Evolutionary conservation across 1,284 basidiomycete species (phyloP).

Genomic region (Irpex sp.): DNA sequence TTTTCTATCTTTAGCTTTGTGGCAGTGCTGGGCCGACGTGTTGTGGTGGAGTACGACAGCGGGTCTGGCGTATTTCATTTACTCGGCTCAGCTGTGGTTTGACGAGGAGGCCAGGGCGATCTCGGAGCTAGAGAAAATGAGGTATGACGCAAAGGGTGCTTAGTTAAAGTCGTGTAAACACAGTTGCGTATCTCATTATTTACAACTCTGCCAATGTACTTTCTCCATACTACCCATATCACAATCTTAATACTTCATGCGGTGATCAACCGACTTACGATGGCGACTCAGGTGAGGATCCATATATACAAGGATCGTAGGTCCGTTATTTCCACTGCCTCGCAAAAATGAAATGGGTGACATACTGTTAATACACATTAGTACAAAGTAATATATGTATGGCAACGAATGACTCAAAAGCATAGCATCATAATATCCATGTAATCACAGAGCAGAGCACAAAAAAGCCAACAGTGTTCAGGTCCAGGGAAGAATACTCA

Average conservation of each 20-base stretch:
- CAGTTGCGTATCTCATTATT: background rate
- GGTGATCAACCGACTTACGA: too few relatives aligned
- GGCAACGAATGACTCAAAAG: background rate
- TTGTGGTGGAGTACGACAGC: slow-evolving; percentile 24
- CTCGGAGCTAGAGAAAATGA: slow-evolving; percentile 21
- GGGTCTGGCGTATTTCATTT: slow-evolving; percentile 17
- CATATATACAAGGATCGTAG: too few relatives aligned
- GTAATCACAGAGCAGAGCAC: background rate
- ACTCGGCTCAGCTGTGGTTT: slow-evolving; percentile 19
- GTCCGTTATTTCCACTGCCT: background rate
- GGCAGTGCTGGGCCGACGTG: slow-evolving; percentile 18
- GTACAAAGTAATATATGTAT: background rate
- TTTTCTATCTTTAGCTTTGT: slow-evolving; percentile 15
- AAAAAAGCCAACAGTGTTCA: background rate
- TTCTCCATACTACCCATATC: too few relatives aligned
- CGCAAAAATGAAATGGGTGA: background rate
- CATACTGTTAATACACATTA: background rate
- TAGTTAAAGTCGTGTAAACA: background rate
- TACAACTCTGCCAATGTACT: too few relatives aligned
- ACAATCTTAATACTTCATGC: too few relatives aligned
- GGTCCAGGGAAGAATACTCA: background rate
- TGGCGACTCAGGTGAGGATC: too few relatives aligned
- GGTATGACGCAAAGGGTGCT: slow-evolving; percentile 23
- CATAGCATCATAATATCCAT: background rate
- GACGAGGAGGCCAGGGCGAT: slow-evolving; percentile 20